Conservation (phyloP, 352 stramenopile species). For the Globisporangium polare region DNA sequence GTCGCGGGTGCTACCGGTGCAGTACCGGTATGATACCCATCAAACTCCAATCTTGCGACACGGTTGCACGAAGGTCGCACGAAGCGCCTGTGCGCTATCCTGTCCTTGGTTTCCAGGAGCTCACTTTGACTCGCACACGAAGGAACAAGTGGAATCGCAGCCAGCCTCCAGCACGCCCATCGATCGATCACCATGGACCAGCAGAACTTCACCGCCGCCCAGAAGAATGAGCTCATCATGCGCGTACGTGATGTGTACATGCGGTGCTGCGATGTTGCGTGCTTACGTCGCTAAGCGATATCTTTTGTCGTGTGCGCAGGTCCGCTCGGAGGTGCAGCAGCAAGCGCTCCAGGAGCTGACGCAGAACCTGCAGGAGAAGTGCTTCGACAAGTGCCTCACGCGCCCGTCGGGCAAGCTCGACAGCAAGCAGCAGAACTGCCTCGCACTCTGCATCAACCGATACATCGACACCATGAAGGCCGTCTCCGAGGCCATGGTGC, state of each 20-base stretch:
- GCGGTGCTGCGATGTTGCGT: background rate
- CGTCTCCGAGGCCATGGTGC: constrained; percentile 78
- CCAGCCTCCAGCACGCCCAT: background rate
- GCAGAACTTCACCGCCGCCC: constrained; percentile 70
- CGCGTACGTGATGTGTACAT: constrained; percentile 34
- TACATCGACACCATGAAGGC: constrained; percentile 92
- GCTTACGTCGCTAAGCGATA: background rate
- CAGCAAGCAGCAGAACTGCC: constrained; percentile 89
- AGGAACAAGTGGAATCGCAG: constrained; percentile 10
- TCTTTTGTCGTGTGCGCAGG: constrained; percentile 22
- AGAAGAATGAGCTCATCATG: constrained; percentile 85
- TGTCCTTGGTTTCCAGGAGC: background rate
- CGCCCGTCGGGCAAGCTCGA: constrained; percentile 78
- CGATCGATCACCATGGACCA: constrained; percentile 44
- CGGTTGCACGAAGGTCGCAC: constrained; percentile 16
- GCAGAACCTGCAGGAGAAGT: constrained; percentile 87
- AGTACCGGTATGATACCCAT: background rate
- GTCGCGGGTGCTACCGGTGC: background rate
- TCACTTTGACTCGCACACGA: constrained; percentile 9
- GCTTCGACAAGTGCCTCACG: constrained; percentile 89
- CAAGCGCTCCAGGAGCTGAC: constrained; percentile 84
- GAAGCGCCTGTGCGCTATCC: background rate
- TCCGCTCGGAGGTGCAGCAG: constrained; percentile 80
- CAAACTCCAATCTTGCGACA: constrained; percentile 1
- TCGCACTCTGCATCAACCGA: constrained; percentile 85